phyloP scores from a whole-genome alignment of 805 yeast species.

The Kazachstania psychrophila region DNA sequence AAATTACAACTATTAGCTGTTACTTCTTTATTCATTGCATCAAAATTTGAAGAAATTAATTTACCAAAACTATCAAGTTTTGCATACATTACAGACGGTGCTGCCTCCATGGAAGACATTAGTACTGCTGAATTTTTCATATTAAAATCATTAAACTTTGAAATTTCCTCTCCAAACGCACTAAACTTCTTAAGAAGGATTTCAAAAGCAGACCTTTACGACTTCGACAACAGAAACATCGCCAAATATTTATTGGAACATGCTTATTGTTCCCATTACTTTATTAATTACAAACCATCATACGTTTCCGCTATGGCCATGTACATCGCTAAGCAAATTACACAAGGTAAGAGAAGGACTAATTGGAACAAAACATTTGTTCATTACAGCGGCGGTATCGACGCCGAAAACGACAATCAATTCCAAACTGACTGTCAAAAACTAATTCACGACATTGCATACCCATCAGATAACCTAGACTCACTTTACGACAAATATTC shows the following conservation, averaged over 20 bases:
- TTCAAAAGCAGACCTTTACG: conserved; percentile 82
- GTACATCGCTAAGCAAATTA: conserved; percentile 63
- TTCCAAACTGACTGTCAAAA: conserved; percentile 15
- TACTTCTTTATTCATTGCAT: conserved; percentile 77
- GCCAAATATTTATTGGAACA: conserved; percentile 78
- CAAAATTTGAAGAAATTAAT: conserved; percentile 89
- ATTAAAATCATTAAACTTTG: conserved; percentile 59
- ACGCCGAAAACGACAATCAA: conserved; percentile 11
- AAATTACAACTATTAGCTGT: conserved; percentile 79
- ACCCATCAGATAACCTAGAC: conserved; percentile 25
- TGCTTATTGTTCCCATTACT: conserved; percentile 63
- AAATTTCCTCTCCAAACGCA: conserved; percentile 79
- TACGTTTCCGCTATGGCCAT: conserved; percentile 76
- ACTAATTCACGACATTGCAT: conserved; percentile 24
- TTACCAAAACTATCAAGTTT: conserved; percentile 78
- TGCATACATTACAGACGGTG: conserved; percentile 81
- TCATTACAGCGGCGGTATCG: conserved; percentile 23
- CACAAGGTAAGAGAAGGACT: conserved; percentile 18
- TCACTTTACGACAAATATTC: conserved; percentile 18
- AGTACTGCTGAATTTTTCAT: conserved; percentile 75
- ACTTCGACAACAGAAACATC: conserved; percentile 68
- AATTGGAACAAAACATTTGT: conserved; percentile 19
- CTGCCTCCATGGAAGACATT: conserved; percentile 73
- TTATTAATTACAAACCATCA: conserved; percentile 67
- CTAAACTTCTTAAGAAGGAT: conserved; percentile 81